A percentile compares a stretch with the other conserved stretches of the same genome.
These are phyloP conservation scores for Candida sp. DNA, from an alignment of 1,139 yeast species.

Conservation along the genomic window DNA sequence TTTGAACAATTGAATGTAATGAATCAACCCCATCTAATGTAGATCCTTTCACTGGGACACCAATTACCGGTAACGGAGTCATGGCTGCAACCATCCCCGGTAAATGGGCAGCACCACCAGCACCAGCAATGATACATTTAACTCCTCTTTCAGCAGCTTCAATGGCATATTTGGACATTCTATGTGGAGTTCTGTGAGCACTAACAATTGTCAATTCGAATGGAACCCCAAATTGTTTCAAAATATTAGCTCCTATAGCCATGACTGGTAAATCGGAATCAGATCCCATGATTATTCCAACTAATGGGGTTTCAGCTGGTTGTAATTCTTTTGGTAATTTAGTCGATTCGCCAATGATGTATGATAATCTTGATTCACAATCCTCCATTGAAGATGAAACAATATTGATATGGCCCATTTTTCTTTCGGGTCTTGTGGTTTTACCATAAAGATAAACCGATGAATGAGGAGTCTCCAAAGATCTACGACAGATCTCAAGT, in stretches of 20 bases:
- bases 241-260: conserved; percentile 86
- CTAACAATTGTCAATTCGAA: conserved; percentile 96
- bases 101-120: conserved; percentile 99
- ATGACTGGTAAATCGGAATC: conserved; percentile 97
- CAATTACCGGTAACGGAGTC: conserved; percentile 96
- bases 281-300: conserved; percentile 97
- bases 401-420: conserved; percentile 94
- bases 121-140: conserved; percentile 94
- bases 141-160: conserved; percentile 86
- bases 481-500: conserved; percentile 70
- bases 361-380: conserved; percentile 66
- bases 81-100: conserved; percentile 99
- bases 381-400: conserved; percentile 82
- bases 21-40: conserved; percentile 96
- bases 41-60: conserved; percentile 97
- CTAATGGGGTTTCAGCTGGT: conserved; percentile 53
- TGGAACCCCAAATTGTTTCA: conserved; percentile 83
- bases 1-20: conserved; percentile 93
- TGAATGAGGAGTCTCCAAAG: conserved; percentile 82
- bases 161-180: conserved; percentile 88
- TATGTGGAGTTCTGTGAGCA: conserved; percentile 96
- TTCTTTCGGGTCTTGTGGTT: conserved; percentile 79
- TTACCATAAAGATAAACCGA: conserved; percentile 93
- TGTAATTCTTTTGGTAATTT: conserved; percentile 19
- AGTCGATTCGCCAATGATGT: conserved; percentile 46